Evolutionary conservation across 1,139 yeast genomes (phyloP).

Genomic region (Sporopachydermia cereana): DNA sequence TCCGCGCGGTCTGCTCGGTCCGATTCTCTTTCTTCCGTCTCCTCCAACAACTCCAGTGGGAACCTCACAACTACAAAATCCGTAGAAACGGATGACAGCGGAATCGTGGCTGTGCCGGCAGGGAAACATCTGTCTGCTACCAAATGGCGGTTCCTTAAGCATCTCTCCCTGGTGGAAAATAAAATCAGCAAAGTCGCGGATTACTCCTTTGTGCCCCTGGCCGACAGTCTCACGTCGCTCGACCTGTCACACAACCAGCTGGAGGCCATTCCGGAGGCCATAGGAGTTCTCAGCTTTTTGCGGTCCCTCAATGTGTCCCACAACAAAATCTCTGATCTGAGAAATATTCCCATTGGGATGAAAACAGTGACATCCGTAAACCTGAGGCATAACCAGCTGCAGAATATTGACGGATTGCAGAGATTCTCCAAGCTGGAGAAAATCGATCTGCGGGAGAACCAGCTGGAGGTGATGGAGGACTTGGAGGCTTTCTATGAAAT

Average conservation of each 20-base stretch:
- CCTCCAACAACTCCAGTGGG: neutral
- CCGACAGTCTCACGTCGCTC: constrained; percentile 37
- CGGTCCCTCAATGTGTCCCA: constrained; percentile 47
- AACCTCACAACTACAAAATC: neutral
- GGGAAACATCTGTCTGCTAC: constrained; percentile 23
- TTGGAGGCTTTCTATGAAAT: constrained; percentile 21
- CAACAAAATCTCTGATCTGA: constrained; percentile 33
- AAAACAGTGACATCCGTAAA: constrained; percentile 37
- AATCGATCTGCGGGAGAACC: constrained; percentile 46
- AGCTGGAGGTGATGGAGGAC: constrained; percentile 26
- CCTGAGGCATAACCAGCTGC: constrained; percentile 41
- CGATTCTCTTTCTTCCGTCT: neutral
- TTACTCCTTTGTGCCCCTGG: constrained; percentile 37
- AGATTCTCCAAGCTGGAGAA: constrained; percentile 35
- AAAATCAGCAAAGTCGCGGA: constrained; percentile 36
- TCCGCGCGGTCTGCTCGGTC: constrained; percentile 1
- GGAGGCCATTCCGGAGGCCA: constrained; percentile 39
- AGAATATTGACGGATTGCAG: constrained; percentile 38
- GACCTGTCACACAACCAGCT: constrained; percentile 46
- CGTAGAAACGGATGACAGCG: neutral
- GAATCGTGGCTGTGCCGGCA: neutral
- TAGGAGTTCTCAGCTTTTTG: constrained; percentile 35
- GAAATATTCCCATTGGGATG: constrained; percentile 12
- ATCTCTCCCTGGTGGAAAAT: constrained; percentile 46
- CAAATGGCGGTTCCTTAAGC: constrained; percentile 46